phyloP scores from a whole-genome alignment of 129 eudicot genomes.

The Helianthus tuberosus region DNA sequence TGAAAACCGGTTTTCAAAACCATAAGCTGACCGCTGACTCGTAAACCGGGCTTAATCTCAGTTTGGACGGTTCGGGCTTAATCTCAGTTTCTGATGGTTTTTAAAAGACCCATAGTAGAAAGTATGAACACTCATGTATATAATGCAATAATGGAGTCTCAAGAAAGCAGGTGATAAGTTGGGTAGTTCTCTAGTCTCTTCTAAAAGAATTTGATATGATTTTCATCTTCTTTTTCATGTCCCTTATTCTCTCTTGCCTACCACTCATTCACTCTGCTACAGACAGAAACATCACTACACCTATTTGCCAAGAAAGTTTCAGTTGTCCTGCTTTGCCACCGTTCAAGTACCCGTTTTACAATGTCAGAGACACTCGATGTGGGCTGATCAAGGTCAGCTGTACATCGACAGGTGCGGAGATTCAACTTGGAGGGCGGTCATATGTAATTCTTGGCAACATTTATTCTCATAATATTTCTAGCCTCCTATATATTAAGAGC shows the following conservation, averaged over 20 bases:
- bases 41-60: background rate
- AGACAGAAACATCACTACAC: background rate
- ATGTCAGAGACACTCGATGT: background rate
- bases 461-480: background rate
- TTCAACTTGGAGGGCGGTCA: background rate
- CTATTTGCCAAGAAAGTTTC: background rate
- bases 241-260: background rate
- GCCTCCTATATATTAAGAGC: background rate
- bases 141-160: background rate
- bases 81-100: too few relatives aligned
- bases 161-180: background rate
- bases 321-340: background rate
- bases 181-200: background rate
- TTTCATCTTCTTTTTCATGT: background rate
- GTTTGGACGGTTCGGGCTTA: background rate
- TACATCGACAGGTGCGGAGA: background rate
- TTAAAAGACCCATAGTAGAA: background rate
- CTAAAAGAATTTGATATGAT: background rate
- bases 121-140: background rate
- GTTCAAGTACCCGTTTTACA: background rate
- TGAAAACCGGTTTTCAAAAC: too few relatives aligned
- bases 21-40: background rate
- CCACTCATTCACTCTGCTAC: constrained; percentile 23
- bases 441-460: background rate
- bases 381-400: constrained; percentile 17